These are phyloP conservation scores for Cantharellus cinnabarinus DNA, from an alignment of 768 basidiomycete species.

Conservation along the genomic window DNA sequence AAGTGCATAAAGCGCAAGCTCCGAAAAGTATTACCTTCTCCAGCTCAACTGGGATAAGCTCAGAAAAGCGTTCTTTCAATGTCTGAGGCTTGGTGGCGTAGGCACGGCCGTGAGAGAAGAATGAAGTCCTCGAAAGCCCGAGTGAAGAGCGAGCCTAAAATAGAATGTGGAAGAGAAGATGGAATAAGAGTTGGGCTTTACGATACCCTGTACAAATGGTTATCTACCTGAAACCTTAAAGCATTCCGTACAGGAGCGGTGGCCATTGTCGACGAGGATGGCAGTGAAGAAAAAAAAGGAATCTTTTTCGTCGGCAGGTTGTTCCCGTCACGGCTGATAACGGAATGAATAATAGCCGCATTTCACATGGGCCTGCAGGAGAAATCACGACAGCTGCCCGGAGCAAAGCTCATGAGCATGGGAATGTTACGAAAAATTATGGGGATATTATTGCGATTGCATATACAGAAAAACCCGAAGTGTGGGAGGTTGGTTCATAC, in stretches of 20 bases:
- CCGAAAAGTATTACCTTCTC: slow-evolving; percentile 30
- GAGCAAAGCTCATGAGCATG: no score
- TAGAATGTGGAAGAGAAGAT: background rate
- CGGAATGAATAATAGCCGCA: no score
- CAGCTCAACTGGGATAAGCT: slow-evolving; percentile 78
- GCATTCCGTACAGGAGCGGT: slow-evolving; percentile 7
- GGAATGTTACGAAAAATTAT: no score
- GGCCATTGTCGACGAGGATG: background rate
- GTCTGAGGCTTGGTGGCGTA: slow-evolving; percentile 36
- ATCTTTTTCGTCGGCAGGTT: background rate
- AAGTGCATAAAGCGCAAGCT: background rate
- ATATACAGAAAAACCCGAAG: no score
- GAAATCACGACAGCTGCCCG: no score
- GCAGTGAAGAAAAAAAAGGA: background rate
- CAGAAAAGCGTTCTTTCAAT: slow-evolving; percentile 80
- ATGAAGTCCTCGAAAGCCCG: background rate
- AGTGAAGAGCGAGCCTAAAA: slow-evolving; percentile 3
- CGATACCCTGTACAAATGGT: background rate
- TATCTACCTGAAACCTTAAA: slow-evolving; percentile 6
- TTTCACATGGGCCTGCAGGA: no score
- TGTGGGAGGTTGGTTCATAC: no score
- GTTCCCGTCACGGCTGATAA: background rate
- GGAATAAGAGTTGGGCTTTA: background rate
- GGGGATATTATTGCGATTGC: no score
- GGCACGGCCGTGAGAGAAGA: background rate